phyloP scores from a whole-genome alignment of 2,329 filamentous ascomycete species.

The Fusarium robinianum region DNA sequence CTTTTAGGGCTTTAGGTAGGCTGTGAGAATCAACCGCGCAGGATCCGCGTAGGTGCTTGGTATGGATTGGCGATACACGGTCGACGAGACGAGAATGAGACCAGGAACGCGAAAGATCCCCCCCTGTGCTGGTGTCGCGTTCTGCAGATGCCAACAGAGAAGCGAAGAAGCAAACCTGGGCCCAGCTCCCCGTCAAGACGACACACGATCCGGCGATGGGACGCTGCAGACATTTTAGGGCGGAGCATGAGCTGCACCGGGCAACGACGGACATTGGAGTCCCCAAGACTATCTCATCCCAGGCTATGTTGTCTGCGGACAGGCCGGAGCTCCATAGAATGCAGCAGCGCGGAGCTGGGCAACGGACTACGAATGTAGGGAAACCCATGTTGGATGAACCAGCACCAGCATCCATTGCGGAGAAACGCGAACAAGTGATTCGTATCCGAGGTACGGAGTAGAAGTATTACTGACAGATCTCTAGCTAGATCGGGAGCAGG shows the following conservation, averaged over 20 bases:
- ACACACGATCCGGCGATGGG: conserved; percentile 2
- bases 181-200: conserved; percentile 23
- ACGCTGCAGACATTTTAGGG: conserved; percentile 17
- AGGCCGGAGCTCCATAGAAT: conserved; percentile 25
- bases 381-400: conserved; percentile 27
- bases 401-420: conserved; percentile 22
- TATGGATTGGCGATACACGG: conserved; percentile 26
- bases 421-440: conserved; percentile 15
- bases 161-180: conserved; percentile 11
- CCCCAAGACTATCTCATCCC: conserved; percentile 19
- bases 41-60: conserved; percentile 19
- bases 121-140: conserved; percentile 24
- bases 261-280: conserved; percentile 19
- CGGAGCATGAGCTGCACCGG: conserved; percentile 25
- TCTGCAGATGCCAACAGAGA: conserved; percentile 7
- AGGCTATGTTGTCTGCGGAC: conserved; percentile 33
- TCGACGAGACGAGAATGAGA: conserved; percentile 21
- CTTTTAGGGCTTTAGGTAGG: conserved; percentile 12
- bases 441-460: conserved; percentile 5
- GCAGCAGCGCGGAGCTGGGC: conserved; percentile 29
- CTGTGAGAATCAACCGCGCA: conserved; percentile 14
- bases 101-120: conserved; percentile 27
- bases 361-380: conserved; percentile 10
- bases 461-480: conserved; percentile 5
- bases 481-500: conserved; percentile 20